Percentiles rank a stretch among this genome's conserved stretches.
Evolutionary conservation across 768 basidiomycete genomes (phyloP).

Genomic region (Postia placenta): DNA sequence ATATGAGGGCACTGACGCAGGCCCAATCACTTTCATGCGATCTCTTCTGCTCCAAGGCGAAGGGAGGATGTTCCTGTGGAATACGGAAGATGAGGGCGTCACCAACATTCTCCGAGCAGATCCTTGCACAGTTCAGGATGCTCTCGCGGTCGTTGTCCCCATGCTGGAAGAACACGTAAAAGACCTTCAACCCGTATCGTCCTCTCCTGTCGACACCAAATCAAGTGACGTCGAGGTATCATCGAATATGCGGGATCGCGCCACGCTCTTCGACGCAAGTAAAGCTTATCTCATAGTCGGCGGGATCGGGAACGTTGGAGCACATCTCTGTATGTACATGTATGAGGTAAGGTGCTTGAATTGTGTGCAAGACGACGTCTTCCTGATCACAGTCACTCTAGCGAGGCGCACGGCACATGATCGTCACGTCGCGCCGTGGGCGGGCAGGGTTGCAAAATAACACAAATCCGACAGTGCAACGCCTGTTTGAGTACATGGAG

Average conservation of each 20-base stretch:
- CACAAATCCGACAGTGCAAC: not conserved
- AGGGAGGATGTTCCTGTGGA: slow-evolving; percentile 13
- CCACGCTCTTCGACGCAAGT: slow-evolving; percentile 17
- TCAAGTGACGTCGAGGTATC: not conserved
- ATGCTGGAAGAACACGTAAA: not conserved
- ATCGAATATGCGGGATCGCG: not conserved
- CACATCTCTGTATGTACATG: slow-evolving; percentile 33
- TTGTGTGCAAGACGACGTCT: not conserved
- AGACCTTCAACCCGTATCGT: not conserved
- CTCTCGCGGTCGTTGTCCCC: not conserved
- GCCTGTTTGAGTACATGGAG: slow-evolving; percentile 9
- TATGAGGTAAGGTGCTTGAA: slow-evolving; percentile 27
- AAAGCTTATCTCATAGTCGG: slow-evolving; percentile 34
- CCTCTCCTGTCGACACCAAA: not conserved
- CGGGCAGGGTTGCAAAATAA: not conserved
- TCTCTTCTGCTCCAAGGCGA: not conserved
- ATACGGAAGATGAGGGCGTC: slow-evolving; percentile 4
- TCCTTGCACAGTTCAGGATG: slow-evolving; percentile 11
- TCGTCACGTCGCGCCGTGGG: slow-evolving; percentile 16
- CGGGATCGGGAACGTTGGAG: slow-evolving; percentile 33
- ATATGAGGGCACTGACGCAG: not conserved
- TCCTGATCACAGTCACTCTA: slow-evolving; percentile 13
- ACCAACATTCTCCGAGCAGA: not conserved
- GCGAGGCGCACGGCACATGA: slow-evolving; percentile 17
- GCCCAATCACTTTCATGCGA: not conserved